Conservation (phyloP, 805 yeast genomes). For the Pichia rugopelliculosa region DNA sequence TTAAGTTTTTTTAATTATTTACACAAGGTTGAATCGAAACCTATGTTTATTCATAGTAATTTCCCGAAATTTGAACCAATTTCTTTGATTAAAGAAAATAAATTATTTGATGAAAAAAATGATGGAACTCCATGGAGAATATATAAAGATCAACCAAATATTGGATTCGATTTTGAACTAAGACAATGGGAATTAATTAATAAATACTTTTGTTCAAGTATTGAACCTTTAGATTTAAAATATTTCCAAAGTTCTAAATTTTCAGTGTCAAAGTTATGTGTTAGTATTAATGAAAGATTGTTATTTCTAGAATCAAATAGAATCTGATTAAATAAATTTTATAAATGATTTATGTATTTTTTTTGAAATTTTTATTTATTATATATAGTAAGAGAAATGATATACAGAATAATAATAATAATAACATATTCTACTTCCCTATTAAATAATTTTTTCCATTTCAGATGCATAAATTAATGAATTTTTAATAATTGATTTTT, state of each 20-base stretch:
- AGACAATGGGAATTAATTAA: slow-evolving; percentile 52
- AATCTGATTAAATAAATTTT: neutral
- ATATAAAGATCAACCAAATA: slow-evolving; percentile 24
- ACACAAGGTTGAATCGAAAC: slow-evolving; percentile 17
- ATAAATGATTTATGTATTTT: neutral
- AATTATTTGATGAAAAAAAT: slow-evolving; percentile 18
- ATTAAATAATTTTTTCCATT: slow-evolving; percentile 80
- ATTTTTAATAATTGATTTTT: slow-evolving; percentile 50
- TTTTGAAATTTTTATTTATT: neutral
- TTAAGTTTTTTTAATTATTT: slow-evolving; percentile 19
- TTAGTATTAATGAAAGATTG: neutral
- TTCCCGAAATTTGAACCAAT: slow-evolving; percentile 48
- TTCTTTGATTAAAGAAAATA: slow-evolving; percentile 30
- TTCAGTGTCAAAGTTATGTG: slow-evolving; percentile 20
- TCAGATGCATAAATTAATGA: slow-evolving; percentile 84
- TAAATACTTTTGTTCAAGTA: slow-evolving; percentile 25
- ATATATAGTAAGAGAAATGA: neutral
- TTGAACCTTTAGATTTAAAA: slow-evolving; percentile 17
- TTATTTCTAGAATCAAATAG: slow-evolving; percentile 1
- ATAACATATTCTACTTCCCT: no score
- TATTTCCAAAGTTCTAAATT: slow-evolving; percentile 18
- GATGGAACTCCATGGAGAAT: slow-evolving; percentile 20
- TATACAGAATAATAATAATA: no score
- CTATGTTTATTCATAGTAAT: slow-evolving; percentile 45
- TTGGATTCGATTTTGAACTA: slow-evolving; percentile 48